Evolutionary conservation across 768 basidiomycete species (phyloP).

Genomic region (Pisolithus sp.): DNA sequence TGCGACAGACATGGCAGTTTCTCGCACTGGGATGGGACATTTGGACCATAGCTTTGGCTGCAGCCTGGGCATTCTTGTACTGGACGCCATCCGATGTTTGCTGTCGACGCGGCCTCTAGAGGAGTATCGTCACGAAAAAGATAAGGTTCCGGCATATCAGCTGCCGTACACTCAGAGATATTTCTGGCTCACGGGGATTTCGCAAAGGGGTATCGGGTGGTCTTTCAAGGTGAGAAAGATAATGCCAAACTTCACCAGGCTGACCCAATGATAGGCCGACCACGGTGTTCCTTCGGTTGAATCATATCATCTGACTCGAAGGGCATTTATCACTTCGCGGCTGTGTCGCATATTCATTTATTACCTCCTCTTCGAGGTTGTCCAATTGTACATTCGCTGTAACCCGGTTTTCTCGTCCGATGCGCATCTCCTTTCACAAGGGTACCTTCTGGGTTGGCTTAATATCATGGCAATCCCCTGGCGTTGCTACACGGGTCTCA

Average conservation of each 20-base stretch:
- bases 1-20: background rate
- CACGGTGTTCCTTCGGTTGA: background rate
- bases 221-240: background rate
- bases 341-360: background rate
- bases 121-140: background rate
- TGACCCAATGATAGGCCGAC: background rate
- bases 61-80: background rate
- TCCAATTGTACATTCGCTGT: background rate
- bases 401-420: conserved; percentile 1
- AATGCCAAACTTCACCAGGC: background rate
- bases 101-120: background rate
- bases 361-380: background rate
- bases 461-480: background rate
- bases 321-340: background rate
- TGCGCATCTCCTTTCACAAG: background rate
- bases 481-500: background rate
- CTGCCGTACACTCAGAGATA: background rate
- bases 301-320: background rate
- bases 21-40: background rate
- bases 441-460: background rate
- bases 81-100: background rate
- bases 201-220: background rate
- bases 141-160: background rate
- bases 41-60: background rate
- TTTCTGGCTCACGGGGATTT: background rate